These are phyloP conservation scores for Euphrasia confusa DNA, from an alignment of 257 asterid genomes.

Conservation along the genomic window DNA sequence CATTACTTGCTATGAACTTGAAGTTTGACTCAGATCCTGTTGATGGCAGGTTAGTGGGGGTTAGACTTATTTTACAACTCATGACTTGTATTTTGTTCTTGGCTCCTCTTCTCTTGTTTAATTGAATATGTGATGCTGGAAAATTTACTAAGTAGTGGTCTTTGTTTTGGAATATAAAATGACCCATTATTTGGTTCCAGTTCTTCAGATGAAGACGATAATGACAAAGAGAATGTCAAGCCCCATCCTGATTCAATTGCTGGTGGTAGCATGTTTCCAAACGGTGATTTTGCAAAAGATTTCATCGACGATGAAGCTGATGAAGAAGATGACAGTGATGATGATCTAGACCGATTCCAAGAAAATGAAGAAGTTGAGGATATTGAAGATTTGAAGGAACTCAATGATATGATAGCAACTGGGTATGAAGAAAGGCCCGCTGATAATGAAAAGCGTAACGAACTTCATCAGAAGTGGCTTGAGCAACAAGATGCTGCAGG, in stretches of 20 bases:
- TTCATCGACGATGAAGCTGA: constrained; percentile 95
- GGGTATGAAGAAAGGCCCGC: constrained; percentile 51
- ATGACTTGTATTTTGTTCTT: not conserved
- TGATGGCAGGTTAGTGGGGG: constrained; percentile 54
- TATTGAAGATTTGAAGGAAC: constrained; percentile 65
- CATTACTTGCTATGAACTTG: constrained; percentile 62
- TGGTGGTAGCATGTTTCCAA: constrained; percentile 35
- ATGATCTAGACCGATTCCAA: constrained; percentile 44
- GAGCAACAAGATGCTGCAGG: constrained; percentile 97
- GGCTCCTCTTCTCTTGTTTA: constrained; percentile 4
- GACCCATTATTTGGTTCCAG: constrained; percentile 36
- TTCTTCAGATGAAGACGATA: constrained; percentile 64
- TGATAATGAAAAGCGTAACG: constrained; percentile 70
- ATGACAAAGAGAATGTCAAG: constrained; percentile 57
- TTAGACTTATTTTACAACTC: not conserved
- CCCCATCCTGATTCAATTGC: constrained; percentile 36
- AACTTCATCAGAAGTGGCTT: constrained; percentile 96
- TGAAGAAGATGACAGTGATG: constrained; percentile 86
- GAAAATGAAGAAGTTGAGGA: constrained; percentile 77
- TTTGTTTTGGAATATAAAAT: constrained; percentile 8
- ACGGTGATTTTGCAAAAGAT: constrained; percentile 63
- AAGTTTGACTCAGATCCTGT: constrained; percentile 69
- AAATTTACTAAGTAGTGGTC: not conserved
- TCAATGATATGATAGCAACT: constrained; percentile 76
- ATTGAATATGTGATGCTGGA: constrained; percentile 11